These are phyloP conservation scores for Magnaporthales sp. DNA, from an alignment of 2,329 filamentous ascomycete genomes.

Conservation along the genomic window DNA sequence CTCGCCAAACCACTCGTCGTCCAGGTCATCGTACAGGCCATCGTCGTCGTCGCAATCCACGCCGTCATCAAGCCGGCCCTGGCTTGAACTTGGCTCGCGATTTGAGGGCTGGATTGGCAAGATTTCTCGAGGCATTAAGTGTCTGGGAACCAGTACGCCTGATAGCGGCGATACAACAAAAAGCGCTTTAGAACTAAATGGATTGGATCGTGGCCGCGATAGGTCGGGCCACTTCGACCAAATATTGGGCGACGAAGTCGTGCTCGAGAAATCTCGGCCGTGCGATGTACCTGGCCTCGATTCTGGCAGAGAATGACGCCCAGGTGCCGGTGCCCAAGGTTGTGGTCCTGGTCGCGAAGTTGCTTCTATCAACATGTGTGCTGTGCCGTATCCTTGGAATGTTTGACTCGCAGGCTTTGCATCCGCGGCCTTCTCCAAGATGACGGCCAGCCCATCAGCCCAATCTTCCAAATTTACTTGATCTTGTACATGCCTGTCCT, in stretches of 20 bases:
- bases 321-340: neutral
- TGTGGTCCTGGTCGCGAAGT: neutral
- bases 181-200: neutral
- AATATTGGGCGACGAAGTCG: neutral
- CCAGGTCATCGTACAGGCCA: neutral
- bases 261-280: neutral
- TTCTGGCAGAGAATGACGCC: neutral
- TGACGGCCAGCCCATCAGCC: neutral
- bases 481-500: neutral
- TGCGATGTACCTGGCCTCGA: neutral
- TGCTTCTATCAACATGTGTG: neutral
- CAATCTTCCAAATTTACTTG: neutral
- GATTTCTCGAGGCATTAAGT: neutral
- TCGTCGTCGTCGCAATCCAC: neutral
- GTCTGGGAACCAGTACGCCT: neutral
- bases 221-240: neutral
- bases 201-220: neutral
- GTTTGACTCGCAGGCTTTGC: neutral
- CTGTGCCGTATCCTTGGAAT: neutral
- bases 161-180: neutral
- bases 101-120: neutral
- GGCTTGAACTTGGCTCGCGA: neutral
- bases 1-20: neutral
- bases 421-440: neutral
- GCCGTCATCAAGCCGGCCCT: neutral